Conservation (phyloP, 768 basidiomycete genomes). For the Atractiella rhizophila region DNA sequence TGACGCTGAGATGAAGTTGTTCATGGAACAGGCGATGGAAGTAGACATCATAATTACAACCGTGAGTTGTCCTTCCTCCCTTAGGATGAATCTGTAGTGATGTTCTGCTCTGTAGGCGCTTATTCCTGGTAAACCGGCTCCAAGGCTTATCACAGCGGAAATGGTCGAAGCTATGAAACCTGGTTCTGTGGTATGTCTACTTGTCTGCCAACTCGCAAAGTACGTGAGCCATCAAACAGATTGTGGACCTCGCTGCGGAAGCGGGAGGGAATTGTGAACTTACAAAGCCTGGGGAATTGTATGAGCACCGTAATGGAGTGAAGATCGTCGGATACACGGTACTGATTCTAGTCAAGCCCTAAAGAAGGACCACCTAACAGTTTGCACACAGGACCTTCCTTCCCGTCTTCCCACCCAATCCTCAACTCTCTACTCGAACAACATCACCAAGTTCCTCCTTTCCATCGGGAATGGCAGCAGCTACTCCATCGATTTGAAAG, state of each 20-base stretch:
- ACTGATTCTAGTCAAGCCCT: conserved; percentile 30
- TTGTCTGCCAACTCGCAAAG: too few relatives aligned
- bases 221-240: too few relatives aligned
- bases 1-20: conserved; percentile 64
- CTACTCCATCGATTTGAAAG: conserved; percentile 43
- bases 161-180: conserved; percentile 82
- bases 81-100: too few relatives aligned
- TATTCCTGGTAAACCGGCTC: conserved; percentile 65
- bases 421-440: conserved; percentile 71
- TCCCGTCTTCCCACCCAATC: conserved; percentile 75
- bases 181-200: conserved; percentile 64
- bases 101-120: conserved; percentile 26
- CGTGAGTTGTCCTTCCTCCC: conserved; percentile 11
- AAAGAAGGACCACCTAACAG: too few relatives aligned
- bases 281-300: conserved; percentile 48
- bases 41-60: conserved; percentile 77
- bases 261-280: conserved; percentile 72
- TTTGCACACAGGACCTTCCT: too few relatives aligned
- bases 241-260: conserved; percentile 67
- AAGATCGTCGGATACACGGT: conserved; percentile 42
- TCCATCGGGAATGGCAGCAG: conserved; percentile 38
- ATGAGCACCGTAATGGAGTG: conserved; percentile 41
- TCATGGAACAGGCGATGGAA: conserved; percentile 64
- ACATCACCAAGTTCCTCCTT: conserved; percentile 65
- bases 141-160: conserved; percentile 56